These are phyloP conservation scores for Kalanchoe fedtschenkoi DNA, from an alignment of 164 flowering plant species.

Conservation along the genomic window DNA sequence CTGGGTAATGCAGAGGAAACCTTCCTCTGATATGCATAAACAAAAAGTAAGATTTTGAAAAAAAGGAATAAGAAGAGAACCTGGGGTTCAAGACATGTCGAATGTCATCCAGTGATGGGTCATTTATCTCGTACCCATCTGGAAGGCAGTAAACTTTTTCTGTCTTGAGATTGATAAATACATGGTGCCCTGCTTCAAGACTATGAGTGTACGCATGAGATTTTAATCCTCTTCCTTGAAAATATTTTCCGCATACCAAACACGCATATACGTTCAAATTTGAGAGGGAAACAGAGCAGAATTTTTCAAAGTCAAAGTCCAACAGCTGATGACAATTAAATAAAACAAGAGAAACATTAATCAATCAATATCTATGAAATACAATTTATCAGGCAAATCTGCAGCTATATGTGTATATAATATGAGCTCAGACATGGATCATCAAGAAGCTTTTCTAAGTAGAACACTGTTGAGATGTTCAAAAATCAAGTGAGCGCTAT, in stretches of 20 bases:
- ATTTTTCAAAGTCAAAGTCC: slow-evolving; percentile 97
- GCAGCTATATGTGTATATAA: not conserved
- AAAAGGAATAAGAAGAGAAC: slow-evolving; percentile 17
- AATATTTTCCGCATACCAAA: slow-evolving; percentile 95
- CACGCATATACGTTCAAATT: slow-evolving; percentile 96
- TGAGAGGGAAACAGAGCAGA: slow-evolving; percentile 88
- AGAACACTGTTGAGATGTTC: not conserved
- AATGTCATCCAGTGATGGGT: slow-evolving; percentile 92
- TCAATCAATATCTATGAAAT: not conserved
- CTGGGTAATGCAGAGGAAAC: not conserved
- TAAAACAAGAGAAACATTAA: not conserved
- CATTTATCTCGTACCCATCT: slow-evolving; percentile 93
- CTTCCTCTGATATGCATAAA: not conserved
- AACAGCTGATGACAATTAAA: slow-evolving; percentile 46
- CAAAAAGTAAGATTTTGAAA: too few species aligned
- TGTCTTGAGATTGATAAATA: slow-evolving; percentile 82
- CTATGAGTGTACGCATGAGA: slow-evolving; percentile 99
- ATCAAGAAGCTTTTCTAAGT: too few species aligned
- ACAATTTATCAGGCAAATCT: not conserved
- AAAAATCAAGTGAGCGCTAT: not conserved
- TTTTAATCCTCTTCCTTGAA: slow-evolving; percentile 87
- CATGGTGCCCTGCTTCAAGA: slow-evolving; percentile 94
- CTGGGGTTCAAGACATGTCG: slow-evolving; percentile 92
- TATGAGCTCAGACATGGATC: not conserved
- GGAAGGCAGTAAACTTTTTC: slow-evolving; percentile 97